A percentile compares a stretch with the other conserved stretches of the same genome.
phyloP scores from a whole-genome alignment of 2,329 filamentous ascomycete species.

The Epichloe coenophiala region DNA sequence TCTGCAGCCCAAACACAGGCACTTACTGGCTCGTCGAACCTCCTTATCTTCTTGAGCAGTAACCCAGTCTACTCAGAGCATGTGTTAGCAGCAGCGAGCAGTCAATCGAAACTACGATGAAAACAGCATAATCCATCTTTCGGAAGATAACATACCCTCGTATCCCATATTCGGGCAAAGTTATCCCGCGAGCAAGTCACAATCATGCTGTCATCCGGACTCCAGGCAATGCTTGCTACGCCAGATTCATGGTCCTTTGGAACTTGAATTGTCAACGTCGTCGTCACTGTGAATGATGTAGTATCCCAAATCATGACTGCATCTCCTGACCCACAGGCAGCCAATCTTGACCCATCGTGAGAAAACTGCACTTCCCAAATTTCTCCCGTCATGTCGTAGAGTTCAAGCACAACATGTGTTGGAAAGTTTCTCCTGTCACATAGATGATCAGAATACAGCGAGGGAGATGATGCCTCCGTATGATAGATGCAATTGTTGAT shows the following conservation, averaged over 20 bases:
- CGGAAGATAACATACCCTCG: slow-evolving; percentile 35
- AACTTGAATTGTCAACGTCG: slow-evolving; percentile 33
- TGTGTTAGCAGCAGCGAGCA: neutral
- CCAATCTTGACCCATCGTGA: slow-evolving; percentile 68
- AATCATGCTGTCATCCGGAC: slow-evolving; percentile 76
- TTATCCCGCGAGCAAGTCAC: slow-evolving; percentile 71
- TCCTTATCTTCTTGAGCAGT: slow-evolving; percentile 48
- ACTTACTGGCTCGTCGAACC: slow-evolving; percentile 74
- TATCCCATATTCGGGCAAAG: slow-evolving; percentile 63
- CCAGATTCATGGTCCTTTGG: slow-evolving; percentile 47
- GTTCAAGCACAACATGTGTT: slow-evolving; percentile 52
- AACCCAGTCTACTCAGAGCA: slow-evolving; percentile 40
- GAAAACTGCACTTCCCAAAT: slow-evolving; percentile 91
- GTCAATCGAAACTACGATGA: neutral
- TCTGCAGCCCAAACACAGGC: slow-evolving; percentile 82
- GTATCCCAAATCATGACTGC: slow-evolving; percentile 75
- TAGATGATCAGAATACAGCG: slow-evolving; percentile 76
- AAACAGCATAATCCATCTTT: neutral
- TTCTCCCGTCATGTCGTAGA: slow-evolving; percentile 64
- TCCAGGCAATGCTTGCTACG: slow-evolving; percentile 78
- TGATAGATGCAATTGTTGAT: slow-evolving; percentile 79
- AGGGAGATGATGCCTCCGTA: slow-evolving; percentile 64
- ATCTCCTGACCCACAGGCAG: slow-evolving; percentile 66
- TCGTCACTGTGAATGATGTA: slow-evolving; percentile 49
- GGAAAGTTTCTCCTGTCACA: slow-evolving; percentile 77